Evolutionary conservation across 2,329 filamentous ascomycete species (phyloP).

Genomic region (Arthroderma sp.): DNA sequence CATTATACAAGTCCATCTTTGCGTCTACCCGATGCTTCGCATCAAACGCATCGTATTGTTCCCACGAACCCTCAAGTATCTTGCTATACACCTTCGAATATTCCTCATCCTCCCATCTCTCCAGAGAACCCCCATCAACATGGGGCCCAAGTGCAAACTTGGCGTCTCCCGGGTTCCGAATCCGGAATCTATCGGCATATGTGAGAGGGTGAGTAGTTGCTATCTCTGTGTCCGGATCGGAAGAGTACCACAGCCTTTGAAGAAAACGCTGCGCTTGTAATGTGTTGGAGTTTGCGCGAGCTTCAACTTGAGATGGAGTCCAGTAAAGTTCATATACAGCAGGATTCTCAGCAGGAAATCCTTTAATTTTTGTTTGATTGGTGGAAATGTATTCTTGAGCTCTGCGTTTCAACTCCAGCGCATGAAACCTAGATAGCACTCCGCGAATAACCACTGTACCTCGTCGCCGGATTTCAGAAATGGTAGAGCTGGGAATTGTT

Average conservation of each 20-base stretch:
- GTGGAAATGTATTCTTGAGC: conserved; percentile 47
- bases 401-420: conserved; percentile 51
- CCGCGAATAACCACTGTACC: conserved; percentile 52
- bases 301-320: conserved; percentile 54
- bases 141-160: conserved; percentile 61
- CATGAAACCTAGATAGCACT: conserved; percentile 51
- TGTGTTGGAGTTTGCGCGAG: conserved; percentile 53
- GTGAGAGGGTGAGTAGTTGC: conserved; percentile 47
- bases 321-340: conserved; percentile 67
- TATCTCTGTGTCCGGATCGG: conserved; percentile 32
- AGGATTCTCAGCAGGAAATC: conserved; percentile 53
- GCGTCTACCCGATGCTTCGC: conserved; percentile 54
- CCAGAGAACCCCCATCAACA: conserved; percentile 59
- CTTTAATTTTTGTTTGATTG: conserved; percentile 25
- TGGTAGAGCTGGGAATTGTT: conserved; percentile 20
- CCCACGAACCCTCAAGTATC: conserved; percentile 64
- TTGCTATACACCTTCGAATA: conserved; percentile 61
- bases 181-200: conserved; percentile 61
- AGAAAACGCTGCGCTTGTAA: conserved; percentile 48
- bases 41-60: conserved; percentile 73
- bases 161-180: conserved; percentile 56
- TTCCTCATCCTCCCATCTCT: conserved; percentile 59
- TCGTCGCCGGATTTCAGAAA: conserved; percentile 40
- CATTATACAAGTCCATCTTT: conserved; percentile 63
- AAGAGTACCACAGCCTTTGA: conserved; percentile 51